Percentiles rank a stretch among this genome's conserved stretches.
Evolutionary conservation across 768 basidiomycete genomes (phyloP).

Genomic region (Calocera viscosa): DNA sequence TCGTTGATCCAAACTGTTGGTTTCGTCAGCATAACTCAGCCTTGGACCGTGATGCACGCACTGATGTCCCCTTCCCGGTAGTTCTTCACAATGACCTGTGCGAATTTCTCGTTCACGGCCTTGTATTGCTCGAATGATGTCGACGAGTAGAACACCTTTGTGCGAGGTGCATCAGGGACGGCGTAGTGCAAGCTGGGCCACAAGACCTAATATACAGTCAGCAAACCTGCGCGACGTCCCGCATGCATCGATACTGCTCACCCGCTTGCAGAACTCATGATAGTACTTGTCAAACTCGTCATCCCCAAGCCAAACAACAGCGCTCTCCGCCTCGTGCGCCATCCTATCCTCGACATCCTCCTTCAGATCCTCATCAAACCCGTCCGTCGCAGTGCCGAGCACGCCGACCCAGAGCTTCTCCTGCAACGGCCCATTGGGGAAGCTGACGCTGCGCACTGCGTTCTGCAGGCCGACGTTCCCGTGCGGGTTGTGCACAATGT

Average conservation of each 20-base stretch:
- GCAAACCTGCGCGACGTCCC: too few relatives aligned
- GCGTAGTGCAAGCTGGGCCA: constrained; percentile 84
- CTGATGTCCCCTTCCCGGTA: constrained; percentile 83
- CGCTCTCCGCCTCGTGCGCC: constrained; percentile 29
- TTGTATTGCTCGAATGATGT: constrained; percentile 75
- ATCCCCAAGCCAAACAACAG: constrained; percentile 56
- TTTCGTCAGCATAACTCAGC: constrained; percentile 3
- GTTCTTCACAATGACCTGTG: constrained; percentile 62
- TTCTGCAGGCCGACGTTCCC: constrained; percentile 79
- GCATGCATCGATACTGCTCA: too few relatives aligned
- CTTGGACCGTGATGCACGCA: constrained; percentile 19
- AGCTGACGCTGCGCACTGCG: constrained; percentile 51
- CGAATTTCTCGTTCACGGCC: constrained; percentile 82
- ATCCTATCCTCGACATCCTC: constrained; percentile 43
- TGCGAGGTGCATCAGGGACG: constrained; percentile 77
- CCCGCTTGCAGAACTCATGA: constrained; percentile 79
- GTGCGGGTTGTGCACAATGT: constrained; percentile 39
- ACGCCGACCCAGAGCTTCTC: constrained; percentile 57
- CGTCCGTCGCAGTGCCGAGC: constrained; percentile 58
- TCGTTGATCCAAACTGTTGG: constrained; percentile 51
- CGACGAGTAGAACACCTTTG: constrained; percentile 64
- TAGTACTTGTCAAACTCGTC: constrained; percentile 67
- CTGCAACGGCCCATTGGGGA: constrained; percentile 31
- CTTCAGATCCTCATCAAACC: constrained; percentile 43
- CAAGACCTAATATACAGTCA: too few relatives aligned